Conservation (phyloP, 1,139 yeast genomes). For the Lodderomyces jiufengensis region DNA sequence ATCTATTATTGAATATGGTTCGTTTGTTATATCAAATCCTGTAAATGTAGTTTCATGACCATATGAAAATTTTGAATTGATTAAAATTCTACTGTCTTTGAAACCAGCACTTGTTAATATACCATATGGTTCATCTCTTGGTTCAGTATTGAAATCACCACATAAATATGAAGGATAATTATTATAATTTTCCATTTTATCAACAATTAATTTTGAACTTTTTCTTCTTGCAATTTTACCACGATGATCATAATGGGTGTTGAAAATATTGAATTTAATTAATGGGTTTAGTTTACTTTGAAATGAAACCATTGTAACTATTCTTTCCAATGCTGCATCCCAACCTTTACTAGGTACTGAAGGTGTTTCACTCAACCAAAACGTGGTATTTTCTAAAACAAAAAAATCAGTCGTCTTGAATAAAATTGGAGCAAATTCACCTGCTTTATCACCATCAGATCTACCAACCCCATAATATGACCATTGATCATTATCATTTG, state of each 20-base stretch:
- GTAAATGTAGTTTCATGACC: conserved; percentile 46
- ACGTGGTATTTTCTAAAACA: conserved; percentile 32
- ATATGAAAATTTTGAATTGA: conserved; percentile 23
- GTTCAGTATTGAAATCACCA: conserved; percentile 58
- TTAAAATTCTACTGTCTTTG: conserved; percentile 28
- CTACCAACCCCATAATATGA: conserved; percentile 47
- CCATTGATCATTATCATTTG: conserved; percentile 23
- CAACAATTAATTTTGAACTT: conserved; percentile 45
- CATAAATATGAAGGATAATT: conserved; percentile 39
- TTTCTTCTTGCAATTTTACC: conserved; percentile 47
- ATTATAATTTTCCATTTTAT: conserved; percentile 37
- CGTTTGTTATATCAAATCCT: conserved; percentile 35
- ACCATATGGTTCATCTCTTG: conserved; percentile 47
- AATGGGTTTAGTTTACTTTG: conserved; percentile 21
- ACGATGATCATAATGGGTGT: conserved; percentile 57
- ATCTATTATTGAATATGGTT: conserved; percentile 38
- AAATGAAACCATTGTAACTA: conserved; percentile 40
- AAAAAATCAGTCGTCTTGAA: conserved; percentile 29
- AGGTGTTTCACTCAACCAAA: conserved; percentile 44
- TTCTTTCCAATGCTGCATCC: conserved; percentile 42
- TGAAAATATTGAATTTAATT: conserved; percentile 40
- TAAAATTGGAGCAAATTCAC: conserved; percentile 46
- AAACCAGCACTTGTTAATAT: conserved; percentile 33
- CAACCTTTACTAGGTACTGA: conserved; percentile 37
- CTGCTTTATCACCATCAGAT: conserved; percentile 41